phyloP scores from a whole-genome alignment of 1,284 basidiomycete species.

The Xerocomus amazonicus region DNA sequence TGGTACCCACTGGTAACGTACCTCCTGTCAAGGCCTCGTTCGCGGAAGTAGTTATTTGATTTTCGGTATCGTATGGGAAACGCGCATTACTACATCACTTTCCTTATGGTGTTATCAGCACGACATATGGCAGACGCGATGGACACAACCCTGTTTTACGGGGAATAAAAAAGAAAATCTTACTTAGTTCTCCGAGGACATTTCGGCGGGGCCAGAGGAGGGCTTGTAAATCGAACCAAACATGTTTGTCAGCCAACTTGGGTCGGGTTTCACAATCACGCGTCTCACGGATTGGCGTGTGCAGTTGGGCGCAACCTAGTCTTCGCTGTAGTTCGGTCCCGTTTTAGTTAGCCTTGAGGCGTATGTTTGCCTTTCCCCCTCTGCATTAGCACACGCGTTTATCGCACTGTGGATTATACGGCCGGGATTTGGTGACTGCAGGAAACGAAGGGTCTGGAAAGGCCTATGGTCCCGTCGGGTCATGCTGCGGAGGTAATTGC shows the following conservation, averaged over 20 bases:
- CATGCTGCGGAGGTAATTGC: conserved; percentile 4
- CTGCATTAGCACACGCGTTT: background rate
- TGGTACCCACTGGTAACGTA: conserved; percentile 11
- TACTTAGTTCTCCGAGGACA: conserved; percentile 21
- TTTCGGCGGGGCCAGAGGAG: background rate
- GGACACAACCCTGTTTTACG: conserved; percentile 1
- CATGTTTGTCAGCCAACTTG: conserved; percentile 1
- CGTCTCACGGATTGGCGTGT: conserved; percentile 7
- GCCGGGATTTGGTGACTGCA: background rate
- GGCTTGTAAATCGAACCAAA: conserved; percentile 7
- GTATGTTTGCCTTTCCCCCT: background rate
- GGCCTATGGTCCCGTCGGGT: background rate
- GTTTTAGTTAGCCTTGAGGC: conserved; percentile 14
- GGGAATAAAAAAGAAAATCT: conserved; percentile 1
- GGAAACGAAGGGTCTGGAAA: background rate
- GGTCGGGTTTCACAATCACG: conserved; percentile 23
- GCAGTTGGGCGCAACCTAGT: conserved; percentile 15
- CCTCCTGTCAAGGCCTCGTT: conserved; percentile 17
- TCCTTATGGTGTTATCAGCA: conserved; percentile 25
- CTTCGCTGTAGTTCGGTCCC: conserved; percentile 5
- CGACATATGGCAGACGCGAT: conserved; percentile 8
- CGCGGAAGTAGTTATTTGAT: conserved; percentile 8
- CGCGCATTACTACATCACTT: conserved; percentile 12
- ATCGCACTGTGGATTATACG: conserved; percentile 4
- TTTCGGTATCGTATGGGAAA: conserved; percentile 16